Base-by-base conservation (phyloP, 179 eudicot genomes). In the Beta macrorhiza region DNA sequence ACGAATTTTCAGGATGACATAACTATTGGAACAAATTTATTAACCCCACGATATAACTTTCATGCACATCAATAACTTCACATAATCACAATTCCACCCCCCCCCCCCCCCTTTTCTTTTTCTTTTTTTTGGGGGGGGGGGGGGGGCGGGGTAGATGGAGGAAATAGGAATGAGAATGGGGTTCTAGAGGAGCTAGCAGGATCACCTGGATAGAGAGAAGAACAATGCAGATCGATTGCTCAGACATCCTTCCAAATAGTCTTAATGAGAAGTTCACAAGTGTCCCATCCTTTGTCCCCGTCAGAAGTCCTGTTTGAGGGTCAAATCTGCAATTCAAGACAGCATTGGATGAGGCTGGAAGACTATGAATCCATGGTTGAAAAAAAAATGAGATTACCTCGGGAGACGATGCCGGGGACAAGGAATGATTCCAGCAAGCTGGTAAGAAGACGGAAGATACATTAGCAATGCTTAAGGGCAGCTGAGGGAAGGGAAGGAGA, bases 351-450 rank as follows among this genome's bases (percentile, higher is more conserved):
- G 7, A 81, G 32, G 72, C 25, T 45, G 11, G 29, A 29, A 5
- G 61, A 25, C 12, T 75, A 7, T 25, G 14, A 37, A 37, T 37
- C 42, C 42, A 8, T 16, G 16, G 71, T 81, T 76, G 80, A 75
- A 69, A 69, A 69, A 14, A 80, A 44, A 7, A 49, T 19, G 65
- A 49, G 19, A 75, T 88, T 75, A 95, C 99, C 86, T 90, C 69
- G 99, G 99, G 8, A 96, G 94, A 45, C 97, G 97, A 85, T 96
- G 99, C 29, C 98, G 89, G 82, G 99, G 99, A 77, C 99, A 96
- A 56, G 97, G 98, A 85, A 93, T 85, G 72, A 86, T 86, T 75
- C 98, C 98, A 63, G 97, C 91, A 76, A 96, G 98, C 98, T 96
- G 89, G 82, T 22, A 84, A 67, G 57, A 81, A 79, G 63, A 44